A percentile compares a stretch with the other conserved stretches of the same genome.
phyloP scores from a whole-genome alignment of 139 green algal genomes.

The Chlamydomonas urium region DNA sequence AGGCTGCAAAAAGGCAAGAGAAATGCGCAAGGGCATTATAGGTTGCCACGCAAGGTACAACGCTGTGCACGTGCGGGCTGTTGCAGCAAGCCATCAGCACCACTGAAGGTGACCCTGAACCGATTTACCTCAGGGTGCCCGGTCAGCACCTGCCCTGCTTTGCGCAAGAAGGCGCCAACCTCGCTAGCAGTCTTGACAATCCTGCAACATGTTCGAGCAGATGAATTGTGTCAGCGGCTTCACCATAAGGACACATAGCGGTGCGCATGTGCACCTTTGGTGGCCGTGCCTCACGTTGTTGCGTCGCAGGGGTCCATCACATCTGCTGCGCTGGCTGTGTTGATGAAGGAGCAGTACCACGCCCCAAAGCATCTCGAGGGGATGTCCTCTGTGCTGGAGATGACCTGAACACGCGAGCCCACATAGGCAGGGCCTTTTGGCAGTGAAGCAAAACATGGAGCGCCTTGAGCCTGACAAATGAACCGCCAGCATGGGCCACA shows the following conservation, averaged over 20 bases:
- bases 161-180: slow-evolving; percentile 33
- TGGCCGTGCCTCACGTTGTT: slow-evolving; percentile 23
- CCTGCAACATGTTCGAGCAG: slow-evolving; percentile 12
- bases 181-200: slow-evolving; percentile 32
- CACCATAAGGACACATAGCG: neutral
- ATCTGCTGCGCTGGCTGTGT: slow-evolving; percentile 20
- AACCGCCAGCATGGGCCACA: neutral
- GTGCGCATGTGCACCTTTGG: neutral
- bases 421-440: too few relatives aligned
- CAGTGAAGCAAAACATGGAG: too few relatives aligned
- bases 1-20: slow-evolving; percentile 14
- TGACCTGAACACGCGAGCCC: too few relatives aligned
- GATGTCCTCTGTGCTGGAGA: slow-evolving; percentile 45
- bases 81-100: too few relatives aligned
- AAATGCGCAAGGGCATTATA: neutral
- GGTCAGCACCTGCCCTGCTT: slow-evolving; percentile 9
- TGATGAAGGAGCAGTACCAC: slow-evolving; percentile 34
- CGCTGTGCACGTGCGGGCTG: too few relatives aligned
- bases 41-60: too few relatives aligned
- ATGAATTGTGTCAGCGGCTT: neutral
- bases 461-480: too few relatives aligned
- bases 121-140: slow-evolving; percentile 6
- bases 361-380: slow-evolving; percentile 26
- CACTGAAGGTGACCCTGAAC: too few relatives aligned
- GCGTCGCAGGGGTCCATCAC: slow-evolving; percentile 36